phyloP scores from a whole-genome alignment of 139 green algal species.

The Tetradesmus lagerheimii region DNA sequence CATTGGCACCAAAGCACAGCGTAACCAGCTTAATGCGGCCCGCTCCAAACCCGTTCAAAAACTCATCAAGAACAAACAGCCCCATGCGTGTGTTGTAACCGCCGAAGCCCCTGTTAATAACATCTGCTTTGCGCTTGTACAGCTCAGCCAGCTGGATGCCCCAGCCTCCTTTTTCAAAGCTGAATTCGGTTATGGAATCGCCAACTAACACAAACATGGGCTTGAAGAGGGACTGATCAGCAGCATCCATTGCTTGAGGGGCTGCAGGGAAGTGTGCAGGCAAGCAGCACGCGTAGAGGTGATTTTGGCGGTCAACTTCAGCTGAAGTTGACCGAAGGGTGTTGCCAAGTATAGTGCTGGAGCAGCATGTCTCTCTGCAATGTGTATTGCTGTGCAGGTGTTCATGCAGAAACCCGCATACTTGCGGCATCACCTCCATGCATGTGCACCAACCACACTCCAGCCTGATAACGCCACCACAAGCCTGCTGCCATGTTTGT shows the following conservation, averaged over 20 bases:
- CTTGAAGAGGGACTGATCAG: neutral
- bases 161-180: neutral
- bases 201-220: neutral
- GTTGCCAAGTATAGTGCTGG: too few species aligned
- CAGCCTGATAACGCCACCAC: too few species aligned
- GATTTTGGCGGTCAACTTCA: too few species aligned
- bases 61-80: constrained; percentile 19
- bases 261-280: neutral
- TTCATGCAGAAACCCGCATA: too few species aligned
- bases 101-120: constrained; percentile 41
- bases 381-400: too few species aligned
- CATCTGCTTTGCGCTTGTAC: constrained; percentile 27
- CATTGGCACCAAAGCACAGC: constrained; percentile 36
- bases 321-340: too few species aligned
- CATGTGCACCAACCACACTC: too few species aligned
- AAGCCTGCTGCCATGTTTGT: too few species aligned
- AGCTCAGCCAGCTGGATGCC: neutral
- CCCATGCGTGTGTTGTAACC: constrained; percentile 31
- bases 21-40: constrained; percentile 20
- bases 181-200: constrained; percentile 25
- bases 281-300: too few species aligned
- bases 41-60: neutral
- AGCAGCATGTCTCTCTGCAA: too few species aligned
- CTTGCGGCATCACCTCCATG: too few species aligned
- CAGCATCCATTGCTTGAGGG: neutral